phyloP scores from a whole-genome alignment of 768 basidiomycete species.

The Termitomyces sp. region DNA sequence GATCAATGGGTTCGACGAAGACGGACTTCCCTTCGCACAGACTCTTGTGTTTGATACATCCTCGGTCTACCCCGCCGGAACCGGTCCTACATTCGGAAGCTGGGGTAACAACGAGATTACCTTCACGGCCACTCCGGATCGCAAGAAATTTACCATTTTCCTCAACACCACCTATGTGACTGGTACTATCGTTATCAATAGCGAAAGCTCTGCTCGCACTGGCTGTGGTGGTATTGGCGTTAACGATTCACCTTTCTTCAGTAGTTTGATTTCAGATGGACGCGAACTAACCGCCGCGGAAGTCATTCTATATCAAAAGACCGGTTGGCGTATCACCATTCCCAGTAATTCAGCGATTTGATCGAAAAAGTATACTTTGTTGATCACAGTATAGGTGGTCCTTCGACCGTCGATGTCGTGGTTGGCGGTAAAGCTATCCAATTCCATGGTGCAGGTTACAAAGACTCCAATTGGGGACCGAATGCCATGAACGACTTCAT shows the following conservation, averaged over 20 bases:
- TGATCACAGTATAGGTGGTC: conserved; percentile 1
- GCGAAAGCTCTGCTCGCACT: conserved; percentile 9
- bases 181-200: conserved; percentile 7
- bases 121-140: conserved; percentile 1
- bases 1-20: conserved; percentile 11
- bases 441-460: conserved; percentile 12
- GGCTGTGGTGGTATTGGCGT: conserved; percentile 8
- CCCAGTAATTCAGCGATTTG: neutral
- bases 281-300: conserved; percentile 9
- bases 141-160: conserved; percentile 2
- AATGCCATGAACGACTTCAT: conserved; percentile 15
- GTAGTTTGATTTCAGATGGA: conserved; percentile 8
- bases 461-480: conserved; percentile 15
- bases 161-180: conserved; percentile 8
- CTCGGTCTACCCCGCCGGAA: neutral
- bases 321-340: conserved; percentile 14
- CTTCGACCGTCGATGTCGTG: conserved; percentile 8
- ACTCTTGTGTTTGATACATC: conserved; percentile 10
- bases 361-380: neutral
- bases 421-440: conserved; percentile 8
- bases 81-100: conserved; percentile 4
- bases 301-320: conserved; percentile 9
- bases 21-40: conserved; percentile 11
- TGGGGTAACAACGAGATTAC: conserved; percentile 14
- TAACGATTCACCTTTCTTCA: conserved; percentile 13